phyloP scores from a whole-genome alignment of 2,329 filamentous ascomycete genomes.

The Arthroderma sp. region DNA sequence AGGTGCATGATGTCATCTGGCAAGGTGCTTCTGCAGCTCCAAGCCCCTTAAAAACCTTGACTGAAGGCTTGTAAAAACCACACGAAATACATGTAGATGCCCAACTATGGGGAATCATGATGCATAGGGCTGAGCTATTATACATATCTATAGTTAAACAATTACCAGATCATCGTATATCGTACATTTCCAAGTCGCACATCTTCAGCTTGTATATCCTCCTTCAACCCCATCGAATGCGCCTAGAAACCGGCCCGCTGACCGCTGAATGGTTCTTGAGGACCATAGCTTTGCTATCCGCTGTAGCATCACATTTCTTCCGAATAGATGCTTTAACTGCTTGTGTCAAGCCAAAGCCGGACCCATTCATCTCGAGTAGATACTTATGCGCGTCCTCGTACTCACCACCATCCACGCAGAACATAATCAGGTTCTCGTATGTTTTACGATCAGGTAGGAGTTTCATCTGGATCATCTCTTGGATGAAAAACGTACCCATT shows the following conservation, averaged over 20 bases:
- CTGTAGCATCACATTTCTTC: constrained; percentile 16
- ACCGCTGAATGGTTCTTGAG: constrained; percentile 20
- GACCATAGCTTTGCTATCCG: constrained; percentile 19
- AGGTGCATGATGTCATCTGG: no score
- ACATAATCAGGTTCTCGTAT: constrained; percentile 48
- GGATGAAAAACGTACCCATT: constrained; percentile 47
- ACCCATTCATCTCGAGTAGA: constrained; percentile 23
- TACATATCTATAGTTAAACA: no score
- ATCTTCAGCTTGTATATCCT: no score
- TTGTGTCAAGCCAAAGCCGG: constrained; percentile 16
- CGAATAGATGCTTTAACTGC: constrained; percentile 18
- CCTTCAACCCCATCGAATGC: not conserved
- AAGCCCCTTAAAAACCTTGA: no score
- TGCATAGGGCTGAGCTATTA: no score
- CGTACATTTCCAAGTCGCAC: no score
- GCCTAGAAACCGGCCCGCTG: constrained; percentile 9
- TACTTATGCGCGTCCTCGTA: constrained; percentile 27
- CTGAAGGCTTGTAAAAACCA: no score
- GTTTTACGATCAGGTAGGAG: constrained; percentile 44
- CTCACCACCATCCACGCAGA: constrained; percentile 35
- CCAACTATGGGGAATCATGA: no score
- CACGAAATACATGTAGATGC: no score
- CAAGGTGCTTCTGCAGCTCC: no score
- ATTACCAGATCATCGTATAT: no score
- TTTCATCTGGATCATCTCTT: constrained; percentile 46